Evolutionary conservation across 495 filamentous ascomycete genomes (phyloP).

Genomic region (Ramalina intermedia): DNA sequence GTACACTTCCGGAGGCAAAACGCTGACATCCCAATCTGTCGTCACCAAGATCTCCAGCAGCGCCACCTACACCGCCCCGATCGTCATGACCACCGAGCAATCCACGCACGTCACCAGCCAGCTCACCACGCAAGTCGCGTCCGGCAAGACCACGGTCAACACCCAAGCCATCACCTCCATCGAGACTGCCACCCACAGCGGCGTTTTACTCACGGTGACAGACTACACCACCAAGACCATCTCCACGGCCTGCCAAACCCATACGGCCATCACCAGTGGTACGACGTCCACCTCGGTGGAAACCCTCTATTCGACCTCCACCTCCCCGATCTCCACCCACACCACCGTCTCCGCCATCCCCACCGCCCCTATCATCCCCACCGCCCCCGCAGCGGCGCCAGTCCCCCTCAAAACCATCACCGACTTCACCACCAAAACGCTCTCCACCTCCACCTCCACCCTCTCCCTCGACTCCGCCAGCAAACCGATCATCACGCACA

Average conservation of each 20-base stretch:
- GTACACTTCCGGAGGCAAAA: background rate
- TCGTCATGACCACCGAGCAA: background rate
- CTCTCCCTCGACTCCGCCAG: background rate
- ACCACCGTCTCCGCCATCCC: background rate
- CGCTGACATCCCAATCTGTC: background rate
- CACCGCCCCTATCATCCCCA: background rate
- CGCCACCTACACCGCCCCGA: background rate
- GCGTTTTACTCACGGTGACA: background rate
- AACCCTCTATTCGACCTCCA: background rate
- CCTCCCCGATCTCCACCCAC: background rate
- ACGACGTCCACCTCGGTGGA: background rate
- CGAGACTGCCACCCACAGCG: background rate
- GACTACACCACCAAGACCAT: background rate
- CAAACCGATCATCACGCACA: background rate
- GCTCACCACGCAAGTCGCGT: background rate
- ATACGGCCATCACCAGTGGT: background rate
- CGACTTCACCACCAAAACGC: background rate
- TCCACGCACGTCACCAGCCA: background rate
- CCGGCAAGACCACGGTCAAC: background rate
- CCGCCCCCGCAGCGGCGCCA: background rate
- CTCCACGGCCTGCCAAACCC: too few species aligned
- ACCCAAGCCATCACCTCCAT: background rate
- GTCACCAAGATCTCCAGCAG: background rate
- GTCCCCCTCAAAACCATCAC: background rate
- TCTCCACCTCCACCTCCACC: background rate